Base-by-base conservation (phyloP, 441 rosid genomes). In the Populus hybrid region DNA sequence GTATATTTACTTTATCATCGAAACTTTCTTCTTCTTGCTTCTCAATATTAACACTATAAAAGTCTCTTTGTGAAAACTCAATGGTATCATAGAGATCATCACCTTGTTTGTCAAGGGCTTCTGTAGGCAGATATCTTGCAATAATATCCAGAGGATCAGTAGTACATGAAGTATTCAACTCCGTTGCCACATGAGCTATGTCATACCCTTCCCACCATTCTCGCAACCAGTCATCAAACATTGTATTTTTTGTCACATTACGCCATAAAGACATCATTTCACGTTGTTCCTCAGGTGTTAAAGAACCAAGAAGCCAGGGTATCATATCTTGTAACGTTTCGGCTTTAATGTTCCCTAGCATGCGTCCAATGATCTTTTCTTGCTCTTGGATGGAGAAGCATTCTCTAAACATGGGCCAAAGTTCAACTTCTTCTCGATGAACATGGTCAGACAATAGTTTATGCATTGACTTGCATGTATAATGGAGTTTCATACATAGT, bases 161-260 rank as follows among this genome's bases (percentile, higher is more conserved):
- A 56, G 81, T 74, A 45, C 45, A 61, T 16, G 79, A 72, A 79
- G 86, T 65, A 77, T 81, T 82, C 42, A 78, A 72, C 78, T 89
- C 83, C 80, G 78, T 80, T 21, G 35, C 77, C 73, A 80, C 84
- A 74, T 76, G 88, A 63, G 77, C 74, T 72, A 73, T 66, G 38
- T 73, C 67, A 74, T 90, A 74, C 21, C 91, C 91, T 63, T 88
- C 91, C 90, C 91, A 90, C 98, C 98, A 93, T 86, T 95, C 98
- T 78, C 79, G 81, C 76, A 95, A 77, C 98, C 99, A 95, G 76
- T 94, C 93, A 3, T 80, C 87, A 84, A 95, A 95, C 93, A 88
- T 92, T 67, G 98, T 94, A 79, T 89, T 87, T 83, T 87, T 95
- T 3, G 98, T 86, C 73, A 90, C 88, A 77, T 83, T 86, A 42